phyloP scores from a whole-genome alignment of 2,329 filamentous ascomycete genomes.

The Botryosphaeria agaves region DNA sequence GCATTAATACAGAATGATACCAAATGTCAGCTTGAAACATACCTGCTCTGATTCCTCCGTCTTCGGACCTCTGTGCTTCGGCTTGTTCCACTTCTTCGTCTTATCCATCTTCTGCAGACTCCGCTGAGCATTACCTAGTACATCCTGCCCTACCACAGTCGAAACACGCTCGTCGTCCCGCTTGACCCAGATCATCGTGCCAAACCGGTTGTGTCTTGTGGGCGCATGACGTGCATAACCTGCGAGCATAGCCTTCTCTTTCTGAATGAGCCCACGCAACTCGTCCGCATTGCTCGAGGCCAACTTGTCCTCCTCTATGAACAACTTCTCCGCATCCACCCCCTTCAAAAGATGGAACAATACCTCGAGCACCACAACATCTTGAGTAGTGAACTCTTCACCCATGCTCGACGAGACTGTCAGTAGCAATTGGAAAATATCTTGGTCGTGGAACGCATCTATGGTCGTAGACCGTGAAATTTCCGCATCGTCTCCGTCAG shows the following conservation, averaged over 20 bases:
- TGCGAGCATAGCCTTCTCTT: slow-evolving; percentile 70
- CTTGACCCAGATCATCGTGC: slow-evolving; percentile 95
- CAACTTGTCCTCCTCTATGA: slow-evolving; percentile 62
- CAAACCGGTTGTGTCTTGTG: slow-evolving; percentile 82
- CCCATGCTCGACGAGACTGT: slow-evolving; percentile 85
- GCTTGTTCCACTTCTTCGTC: slow-evolving; percentile 78
- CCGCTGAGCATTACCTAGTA: slow-evolving; percentile 52
- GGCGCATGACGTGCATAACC: slow-evolving; percentile 62
- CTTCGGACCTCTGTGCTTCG: slow-evolving; percentile 33
- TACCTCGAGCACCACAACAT: slow-evolving; percentile 78
- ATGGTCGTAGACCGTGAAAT: slow-evolving; percentile 78
- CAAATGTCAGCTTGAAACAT: background rate
- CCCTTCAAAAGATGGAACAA: slow-evolving; percentile 88
- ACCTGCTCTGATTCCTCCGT: slow-evolving; percentile 14
- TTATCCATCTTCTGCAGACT: slow-evolving; percentile 80
- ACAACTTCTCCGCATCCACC: slow-evolving; percentile 67
- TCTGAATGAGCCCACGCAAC: slow-evolving; percentile 54
- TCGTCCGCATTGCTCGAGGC: slow-evolving; percentile 54
- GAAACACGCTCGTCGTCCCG: slow-evolving; percentile 69
- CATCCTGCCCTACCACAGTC: slow-evolving; percentile 77
- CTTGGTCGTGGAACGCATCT: slow-evolving; percentile 76
- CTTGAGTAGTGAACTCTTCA: slow-evolving; percentile 80
- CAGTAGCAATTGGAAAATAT: slow-evolving; percentile 70
- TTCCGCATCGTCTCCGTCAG: slow-evolving; percentile 78
- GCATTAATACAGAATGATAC: slow-evolving; percentile 20